Conservation (phyloP, 169 alveolate genomes). For the Cryptosporidium andersoni region DNA sequence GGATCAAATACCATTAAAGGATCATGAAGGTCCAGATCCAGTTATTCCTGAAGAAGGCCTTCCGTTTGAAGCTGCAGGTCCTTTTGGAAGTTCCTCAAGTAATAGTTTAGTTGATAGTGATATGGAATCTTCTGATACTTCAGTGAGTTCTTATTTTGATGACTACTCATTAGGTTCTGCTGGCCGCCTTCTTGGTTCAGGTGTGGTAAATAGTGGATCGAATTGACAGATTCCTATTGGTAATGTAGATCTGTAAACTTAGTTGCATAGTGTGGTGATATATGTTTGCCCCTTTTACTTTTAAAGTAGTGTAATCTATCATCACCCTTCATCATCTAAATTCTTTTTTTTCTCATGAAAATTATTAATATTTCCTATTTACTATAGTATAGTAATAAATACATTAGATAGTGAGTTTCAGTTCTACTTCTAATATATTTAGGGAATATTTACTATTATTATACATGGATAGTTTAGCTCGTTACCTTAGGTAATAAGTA, state of each 20-base stretch:
- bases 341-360: background rate
- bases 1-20: too few species aligned
- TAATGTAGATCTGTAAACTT: background rate
- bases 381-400: background rate
- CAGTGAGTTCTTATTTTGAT: background rate
- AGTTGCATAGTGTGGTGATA: background rate
- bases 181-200: constrained; percentile 36
- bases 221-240: background rate
- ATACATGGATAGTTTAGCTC: too few species aligned
- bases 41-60: constrained; percentile 1
- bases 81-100: too few species aligned
- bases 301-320: background rate
- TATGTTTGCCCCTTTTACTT: background rate
- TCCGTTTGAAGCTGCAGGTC: background rate
- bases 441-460: too few species aligned
- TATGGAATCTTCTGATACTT: background rate
- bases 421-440: background rate
- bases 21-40: background rate
- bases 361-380: background rate
- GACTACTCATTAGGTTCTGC: constrained; percentile 34
- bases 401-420: background rate
- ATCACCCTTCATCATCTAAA: background rate
- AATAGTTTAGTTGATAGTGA: background rate
- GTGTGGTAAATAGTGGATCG: constrained; percentile 66
- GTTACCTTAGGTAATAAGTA: background rate